These are phyloP conservation scores for Phytopythium kandeliae DNA, from an alignment of 352 stramenopile species.

Conservation along the genomic window DNA sequence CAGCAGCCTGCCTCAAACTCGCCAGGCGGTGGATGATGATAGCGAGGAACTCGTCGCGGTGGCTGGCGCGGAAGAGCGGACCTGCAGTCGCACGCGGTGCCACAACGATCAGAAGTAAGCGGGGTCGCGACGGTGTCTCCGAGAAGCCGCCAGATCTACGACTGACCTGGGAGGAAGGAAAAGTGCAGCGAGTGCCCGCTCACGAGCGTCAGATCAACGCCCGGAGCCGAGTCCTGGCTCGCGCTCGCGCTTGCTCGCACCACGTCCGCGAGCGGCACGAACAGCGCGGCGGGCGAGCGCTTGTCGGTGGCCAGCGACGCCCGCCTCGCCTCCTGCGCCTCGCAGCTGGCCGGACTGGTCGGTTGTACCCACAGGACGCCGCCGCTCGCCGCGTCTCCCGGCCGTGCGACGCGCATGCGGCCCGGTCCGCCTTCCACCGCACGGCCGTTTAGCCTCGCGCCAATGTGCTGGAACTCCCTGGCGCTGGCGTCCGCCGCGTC, in stretches of 20 bases:
- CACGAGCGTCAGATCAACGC: slow-evolving; percentile 29
- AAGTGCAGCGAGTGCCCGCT: slow-evolving; percentile 39
- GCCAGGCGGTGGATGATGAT: slow-evolving; percentile 2
- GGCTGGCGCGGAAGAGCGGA: slow-evolving; percentile 20
- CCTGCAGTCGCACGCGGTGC: slow-evolving; percentile 9
- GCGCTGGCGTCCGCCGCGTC: slow-evolving; percentile 1
- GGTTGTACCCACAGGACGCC: slow-evolving; percentile 56
- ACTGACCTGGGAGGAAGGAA: slow-evolving; percentile 51
- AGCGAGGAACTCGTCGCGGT: slow-evolving; percentile 44
- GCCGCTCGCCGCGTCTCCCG: slow-evolving; percentile 11
- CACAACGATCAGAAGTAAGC: too few relatives aligned
- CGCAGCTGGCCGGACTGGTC: slow-evolving; percentile 38
- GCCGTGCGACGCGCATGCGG: slow-evolving; percentile 14
- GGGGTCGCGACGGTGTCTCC: too few relatives aligned
- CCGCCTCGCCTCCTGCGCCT: slow-evolving; percentile 39
- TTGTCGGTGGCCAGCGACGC: slow-evolving; percentile 25
- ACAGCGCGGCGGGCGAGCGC: slow-evolving; percentile 27
- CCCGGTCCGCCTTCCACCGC: slow-evolving; percentile 48
- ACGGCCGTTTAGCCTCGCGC: slow-evolving; percentile 43
- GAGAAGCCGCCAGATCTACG: neutral
- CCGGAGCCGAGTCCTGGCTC: slow-evolving; percentile 38
- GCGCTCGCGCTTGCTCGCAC: slow-evolving; percentile 15
- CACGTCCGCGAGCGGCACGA: slow-evolving; percentile 25
- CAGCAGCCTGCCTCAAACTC: too few relatives aligned
- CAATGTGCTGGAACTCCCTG: slow-evolving; percentile 39